Percentiles rank a stretch among this genome's conserved stretches.
These are phyloP conservation scores for Dioszegia hungarica DNA, from an alignment of 768 basidiomycete species.

Conservation along the genomic window DNA sequence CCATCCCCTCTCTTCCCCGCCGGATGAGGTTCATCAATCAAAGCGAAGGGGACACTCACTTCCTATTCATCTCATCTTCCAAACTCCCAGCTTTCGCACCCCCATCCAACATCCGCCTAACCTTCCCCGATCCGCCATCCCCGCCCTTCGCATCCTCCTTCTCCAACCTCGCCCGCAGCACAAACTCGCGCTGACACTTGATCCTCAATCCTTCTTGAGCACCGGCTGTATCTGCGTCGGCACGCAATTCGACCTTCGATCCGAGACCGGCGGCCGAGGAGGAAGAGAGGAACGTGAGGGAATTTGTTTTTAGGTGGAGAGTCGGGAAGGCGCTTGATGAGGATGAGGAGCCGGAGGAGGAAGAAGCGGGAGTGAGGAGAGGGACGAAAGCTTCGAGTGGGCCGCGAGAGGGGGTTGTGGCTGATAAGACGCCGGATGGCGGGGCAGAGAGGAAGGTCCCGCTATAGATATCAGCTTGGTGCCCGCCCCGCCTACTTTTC, in stretches of 20 bases:
- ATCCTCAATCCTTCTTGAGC: slow-evolving; percentile 29
- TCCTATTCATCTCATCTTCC: slow-evolving; percentile 45
- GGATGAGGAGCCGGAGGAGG: slow-evolving; percentile 11
- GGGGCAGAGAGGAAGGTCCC: slow-evolving; percentile 47
- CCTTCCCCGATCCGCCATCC: slow-evolving; percentile 17
- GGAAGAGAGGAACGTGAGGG: slow-evolving; percentile 39
- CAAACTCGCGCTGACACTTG: slow-evolving; percentile 49
- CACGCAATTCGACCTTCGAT: slow-evolving; percentile 35
- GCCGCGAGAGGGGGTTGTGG: slow-evolving; percentile 44
- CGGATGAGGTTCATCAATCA: too few species aligned
- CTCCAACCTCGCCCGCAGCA: slow-evolving; percentile 36
- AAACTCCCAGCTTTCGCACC: slow-evolving; percentile 33
- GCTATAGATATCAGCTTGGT: slow-evolving; percentile 14
- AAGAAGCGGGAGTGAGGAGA: slow-evolving; percentile 12
- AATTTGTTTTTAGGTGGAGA: slow-evolving; percentile 32
- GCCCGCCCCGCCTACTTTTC: too few species aligned
- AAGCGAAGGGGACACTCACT: too few species aligned
- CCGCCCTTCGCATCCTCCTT: slow-evolving; percentile 18
- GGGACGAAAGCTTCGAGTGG: slow-evolving; percentile 47
- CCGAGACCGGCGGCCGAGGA: slow-evolving; percentile 9
- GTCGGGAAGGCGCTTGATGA: slow-evolving; percentile 29
- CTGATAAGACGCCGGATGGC: slow-evolving; percentile 42
- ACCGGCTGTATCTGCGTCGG: slow-evolving; percentile 31
- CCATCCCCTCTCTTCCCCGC: neutral
- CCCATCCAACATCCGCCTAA: slow-evolving; percentile 18